phyloP scores from a whole-genome alignment of 306 rosid genomes.

The Inga laurina region DNA sequence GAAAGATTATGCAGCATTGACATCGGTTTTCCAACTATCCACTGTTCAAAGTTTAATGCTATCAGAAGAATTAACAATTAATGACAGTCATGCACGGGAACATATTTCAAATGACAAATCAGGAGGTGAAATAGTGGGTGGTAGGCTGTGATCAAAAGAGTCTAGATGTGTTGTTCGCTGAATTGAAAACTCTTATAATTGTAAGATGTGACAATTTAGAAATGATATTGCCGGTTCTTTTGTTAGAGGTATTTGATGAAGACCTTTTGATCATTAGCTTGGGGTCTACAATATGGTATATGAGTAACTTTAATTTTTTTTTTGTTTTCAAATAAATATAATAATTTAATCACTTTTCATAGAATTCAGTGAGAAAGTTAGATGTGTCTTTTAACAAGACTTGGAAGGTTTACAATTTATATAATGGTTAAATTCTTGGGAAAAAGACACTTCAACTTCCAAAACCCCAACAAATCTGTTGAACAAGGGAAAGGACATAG shows the following conservation, averaged over 20 bases:
- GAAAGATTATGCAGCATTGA: background rate
- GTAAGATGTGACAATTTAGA: slow-evolving; percentile 22
- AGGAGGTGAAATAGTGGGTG: background rate
- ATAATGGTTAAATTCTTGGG: too few relatives aligned
- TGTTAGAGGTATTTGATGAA: background rate
- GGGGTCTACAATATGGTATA: too few relatives aligned
- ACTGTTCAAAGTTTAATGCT: slow-evolving; percentile 17
- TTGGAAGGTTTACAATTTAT: too few relatives aligned
- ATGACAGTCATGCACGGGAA: background rate
- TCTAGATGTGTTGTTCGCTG: slow-evolving; percentile 13
- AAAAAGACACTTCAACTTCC: too few relatives aligned
- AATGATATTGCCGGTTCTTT: slow-evolving; percentile 22
- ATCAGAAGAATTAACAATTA: slow-evolving; percentile 2
- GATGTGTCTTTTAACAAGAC: too few relatives aligned
- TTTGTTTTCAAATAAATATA: too few relatives aligned
- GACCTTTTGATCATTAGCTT: too few relatives aligned
- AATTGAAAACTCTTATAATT: slow-evolving; percentile 23
- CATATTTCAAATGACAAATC: background rate
- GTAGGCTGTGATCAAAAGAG: background rate
- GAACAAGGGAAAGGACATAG: too few relatives aligned
- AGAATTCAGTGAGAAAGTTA: too few relatives aligned
- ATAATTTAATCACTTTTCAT: too few relatives aligned
- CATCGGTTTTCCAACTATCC: background rate
- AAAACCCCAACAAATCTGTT: too few relatives aligned
- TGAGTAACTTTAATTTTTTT: too few relatives aligned